Base-by-base conservation (phyloP, 2,329 filamentous ascomycete genomes). In the Cyphellophora attinorum region DNA sequence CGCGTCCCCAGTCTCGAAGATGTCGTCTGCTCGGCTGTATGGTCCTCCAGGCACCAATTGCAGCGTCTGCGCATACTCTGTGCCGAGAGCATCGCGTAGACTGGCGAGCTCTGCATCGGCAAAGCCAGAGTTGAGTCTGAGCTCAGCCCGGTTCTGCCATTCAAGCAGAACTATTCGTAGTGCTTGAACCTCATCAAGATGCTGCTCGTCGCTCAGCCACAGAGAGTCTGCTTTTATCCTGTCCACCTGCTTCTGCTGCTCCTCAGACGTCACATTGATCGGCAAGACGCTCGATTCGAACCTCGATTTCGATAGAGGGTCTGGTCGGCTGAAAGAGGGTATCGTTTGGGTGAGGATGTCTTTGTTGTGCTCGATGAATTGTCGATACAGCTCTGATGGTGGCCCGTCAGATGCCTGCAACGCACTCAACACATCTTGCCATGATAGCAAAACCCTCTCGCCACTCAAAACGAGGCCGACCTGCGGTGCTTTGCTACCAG, bases 251-350 rank as follows among this genome's bases (percentile, higher is more conserved):
- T 81, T 84, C 37, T 74, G 73, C 27, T 74, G 71, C 49, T 74
- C 75, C 10, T 74, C 65, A 4, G 74, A 74, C 12, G 81, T 76
- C 2, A 86, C 75, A 55, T 93, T 81, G 41, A 95, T 93, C 4
- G 86, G 82, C 14, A 86, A 82, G 1, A 84, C 93, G 58, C 80
- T 86, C 13, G 82, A 82, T 41, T 93, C 82, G 53, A 93, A 93
- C 12, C 74, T 72, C 46, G 73, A 68, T 57, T 79, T 83, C 18
- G 81, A 73, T 43, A 35, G 31, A 13, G 34, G 11, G 16, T 38
- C 38, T 5, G 37, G 39, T 5, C 25, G 23, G 17, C 38, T 34
- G 16, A 46, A 39, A 4, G 30, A 30, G 15, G 44, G 44, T 11
- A 38, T 35, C 11, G 29, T 23, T 12, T 38, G 18, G 10, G 37